Evolutionary conservation across 176 grass and related monocot species (phyloP), one percentile per base, ranked within the genome.

Genomic region (Metroxylon sagu): DNA sequence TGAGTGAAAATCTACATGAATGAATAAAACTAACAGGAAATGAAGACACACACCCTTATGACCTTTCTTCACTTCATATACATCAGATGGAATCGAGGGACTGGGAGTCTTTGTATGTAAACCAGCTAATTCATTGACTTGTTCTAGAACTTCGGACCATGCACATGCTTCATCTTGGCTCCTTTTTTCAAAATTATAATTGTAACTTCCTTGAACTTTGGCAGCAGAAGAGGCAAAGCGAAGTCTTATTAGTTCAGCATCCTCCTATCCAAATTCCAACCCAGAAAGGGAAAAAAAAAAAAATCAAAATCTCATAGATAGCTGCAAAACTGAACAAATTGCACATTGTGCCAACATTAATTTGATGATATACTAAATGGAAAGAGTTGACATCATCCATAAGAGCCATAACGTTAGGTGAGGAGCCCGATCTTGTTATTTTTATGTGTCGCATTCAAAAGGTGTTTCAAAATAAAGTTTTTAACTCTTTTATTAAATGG

Each of bases 121-220:
- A 78, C 60, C 71, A 48, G 26, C 59, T 30, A 85, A 67, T 59
- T 89, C 67, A 57, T 81, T 56, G 54, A 30, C 67, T 61, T 89
- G 78, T 73, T 79, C 81, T 12, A 57, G 27, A 69, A 68, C 63
- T 61, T 68, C 62, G 68, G 74, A 79, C 71, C 66, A 74, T 52
- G 59, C 61, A 31, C 71, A 52, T 65, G 71, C 61, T 72, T 74
- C 68, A 59, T 53, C 54, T 2, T 62, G 67, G 5, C 54, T 57
- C 21, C 53, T 68, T 50, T 62, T 69, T 76, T 56, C 70, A 53
- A 18, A 63, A 65, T 14, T 15, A 55, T 31, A 19, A 43, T 57
- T 19, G 18, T 14, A 51, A 30, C 43, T 65, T 57, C 71, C 59
- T 66, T 50, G 61, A 25, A 61, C 26, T 51, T 48, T 56, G 61